Evolutionary conservation across 176 grass and related monocot species (phyloP).

Genomic region (Musa schizocarpa): DNA sequence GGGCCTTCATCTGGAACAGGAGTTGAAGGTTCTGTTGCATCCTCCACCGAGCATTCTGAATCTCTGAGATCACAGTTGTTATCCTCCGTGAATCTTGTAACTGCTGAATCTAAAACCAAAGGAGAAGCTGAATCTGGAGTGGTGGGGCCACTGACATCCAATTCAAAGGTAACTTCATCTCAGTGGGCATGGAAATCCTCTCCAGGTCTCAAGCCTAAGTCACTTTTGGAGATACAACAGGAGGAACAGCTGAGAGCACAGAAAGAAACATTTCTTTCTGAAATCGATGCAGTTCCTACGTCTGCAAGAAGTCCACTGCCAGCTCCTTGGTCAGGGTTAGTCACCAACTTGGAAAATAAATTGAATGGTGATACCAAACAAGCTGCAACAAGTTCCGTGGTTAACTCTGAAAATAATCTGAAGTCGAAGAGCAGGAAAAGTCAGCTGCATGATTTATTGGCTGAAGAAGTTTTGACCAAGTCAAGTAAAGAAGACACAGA

Average conservation of each 20-base stretch:
- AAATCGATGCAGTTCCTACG: constrained; percentile 22
- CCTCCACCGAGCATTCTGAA: constrained; percentile 1
- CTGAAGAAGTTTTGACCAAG: constrained; percentile 74
- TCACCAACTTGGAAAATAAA: constrained; percentile 37
- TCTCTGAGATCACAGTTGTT: constrained; percentile 23
- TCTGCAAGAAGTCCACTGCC: constrained; percentile 25
- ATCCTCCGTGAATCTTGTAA: constrained; percentile 22
- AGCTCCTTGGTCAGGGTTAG: constrained; percentile 54
- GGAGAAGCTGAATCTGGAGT: constrained; percentile 31
- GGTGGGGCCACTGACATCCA: constrained; percentile 30
- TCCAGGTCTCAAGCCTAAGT: constrained; percentile 69
- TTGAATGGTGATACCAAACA: constrained; percentile 24
- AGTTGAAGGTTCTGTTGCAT: constrained; percentile 22
- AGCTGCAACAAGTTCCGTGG: not conserved
- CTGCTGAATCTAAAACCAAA: constrained; percentile 36
- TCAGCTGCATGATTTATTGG: constrained; percentile 74
- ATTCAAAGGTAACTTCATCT: constrained; percentile 29
- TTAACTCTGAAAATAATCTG: constrained; percentile 29
- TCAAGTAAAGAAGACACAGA: constrained; percentile 46
- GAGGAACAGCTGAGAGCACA: constrained; percentile 74
- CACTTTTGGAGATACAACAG: constrained; percentile 86
- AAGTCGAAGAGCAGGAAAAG: constrained; percentile 63
- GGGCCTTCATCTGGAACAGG: constrained; percentile 25
- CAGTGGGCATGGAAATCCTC: constrained; percentile 69
- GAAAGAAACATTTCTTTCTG: constrained; percentile 30